Conservation (phyloP, 805 yeast species). For the Candida khao-thaluensis region DNA sequence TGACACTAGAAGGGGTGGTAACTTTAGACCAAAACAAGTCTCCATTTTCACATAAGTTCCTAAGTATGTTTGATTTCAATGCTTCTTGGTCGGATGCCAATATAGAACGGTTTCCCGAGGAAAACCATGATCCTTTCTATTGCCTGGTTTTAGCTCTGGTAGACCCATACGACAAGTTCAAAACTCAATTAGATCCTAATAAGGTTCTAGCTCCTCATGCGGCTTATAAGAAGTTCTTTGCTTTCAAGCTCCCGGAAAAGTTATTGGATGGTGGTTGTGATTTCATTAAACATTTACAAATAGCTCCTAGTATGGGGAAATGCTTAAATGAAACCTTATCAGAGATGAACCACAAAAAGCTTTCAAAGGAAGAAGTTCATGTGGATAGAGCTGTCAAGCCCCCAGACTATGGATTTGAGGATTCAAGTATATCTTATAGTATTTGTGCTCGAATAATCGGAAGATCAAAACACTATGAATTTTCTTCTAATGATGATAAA, state of each 20-base stretch:
- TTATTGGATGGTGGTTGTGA: constrained; percentile 35
- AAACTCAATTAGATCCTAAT: constrained; percentile 22
- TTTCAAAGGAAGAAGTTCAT: constrained; percentile 4
- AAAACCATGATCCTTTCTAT: constrained; percentile 29
- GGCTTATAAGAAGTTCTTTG: constrained; percentile 40
- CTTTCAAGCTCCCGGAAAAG: constrained; percentile 38
- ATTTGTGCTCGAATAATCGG: constrained; percentile 40
- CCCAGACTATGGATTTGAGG: constrained; percentile 30
- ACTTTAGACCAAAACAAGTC: constrained; percentile 16
- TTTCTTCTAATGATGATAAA: constrained; percentile 17
- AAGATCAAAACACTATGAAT: constrained; percentile 31
- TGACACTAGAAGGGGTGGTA: constrained; percentile 36
- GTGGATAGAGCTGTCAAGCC: constrained; percentile 10
- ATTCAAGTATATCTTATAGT: constrained; percentile 31
- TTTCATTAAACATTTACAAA: constrained; percentile 35
- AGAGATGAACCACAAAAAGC: constrained; percentile 14
- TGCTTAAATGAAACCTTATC: constrained; percentile 29
- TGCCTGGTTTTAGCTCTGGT: constrained; percentile 13
- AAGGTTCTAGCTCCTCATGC: constrained; percentile 30
- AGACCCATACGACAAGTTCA: constrained; percentile 36
- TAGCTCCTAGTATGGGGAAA: constrained; percentile 37
- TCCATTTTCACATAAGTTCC: constrained; percentile 23
- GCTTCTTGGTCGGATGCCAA: constrained; percentile 41
- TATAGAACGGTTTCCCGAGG: constrained; percentile 31
- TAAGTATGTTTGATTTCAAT: constrained; percentile 42